phyloP scores from a whole-genome alignment of 1,284 basidiomycete genomes.

The Ceratobasidium sp. region DNA sequence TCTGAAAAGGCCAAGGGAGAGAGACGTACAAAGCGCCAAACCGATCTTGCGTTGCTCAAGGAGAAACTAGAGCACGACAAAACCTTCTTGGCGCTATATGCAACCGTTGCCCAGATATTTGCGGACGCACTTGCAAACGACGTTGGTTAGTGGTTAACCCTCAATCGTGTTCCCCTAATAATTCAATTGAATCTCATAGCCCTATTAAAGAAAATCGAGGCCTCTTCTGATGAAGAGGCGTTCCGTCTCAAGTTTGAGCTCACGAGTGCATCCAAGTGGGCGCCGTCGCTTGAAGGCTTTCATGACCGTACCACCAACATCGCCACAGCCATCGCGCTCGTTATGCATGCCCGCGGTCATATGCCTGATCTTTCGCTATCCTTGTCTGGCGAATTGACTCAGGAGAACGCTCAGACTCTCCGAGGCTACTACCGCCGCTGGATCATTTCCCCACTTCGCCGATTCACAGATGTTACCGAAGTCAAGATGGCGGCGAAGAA shows the following conservation, averaged over 20 bases:
- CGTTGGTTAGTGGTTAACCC: constrained; percentile 44
- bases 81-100: constrained; percentile 66
- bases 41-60: constrained; percentile 52
- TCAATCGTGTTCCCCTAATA: too few relatives aligned
- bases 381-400: constrained; percentile 47
- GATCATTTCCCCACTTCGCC: constrained; percentile 64
- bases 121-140: constrained; percentile 61
- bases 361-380: constrained; percentile 43
- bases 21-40: constrained; percentile 45
- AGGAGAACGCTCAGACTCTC: constrained; percentile 52
- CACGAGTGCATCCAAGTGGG: constrained; percentile 72
- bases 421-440: constrained; percentile 63
- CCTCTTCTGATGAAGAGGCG: constrained; percentile 47
- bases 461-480: constrained; percentile 59
- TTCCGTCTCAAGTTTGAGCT: constrained; percentile 54
- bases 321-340: constrained; percentile 63
- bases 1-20: constrained; percentile 47
- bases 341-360: constrained; percentile 55
- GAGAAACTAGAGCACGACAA: constrained; percentile 55
- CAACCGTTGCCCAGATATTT: constrained; percentile 68
- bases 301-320: constrained; percentile 72
- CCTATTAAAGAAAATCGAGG: constrained; percentile 45
- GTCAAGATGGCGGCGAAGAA: constrained; percentile 65
- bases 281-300: constrained; percentile 62
- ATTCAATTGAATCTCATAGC: too few relatives aligned